Base-by-base conservation (phyloP, 768 basidiomycete genomes). In the Suillus subluteus region DNA sequence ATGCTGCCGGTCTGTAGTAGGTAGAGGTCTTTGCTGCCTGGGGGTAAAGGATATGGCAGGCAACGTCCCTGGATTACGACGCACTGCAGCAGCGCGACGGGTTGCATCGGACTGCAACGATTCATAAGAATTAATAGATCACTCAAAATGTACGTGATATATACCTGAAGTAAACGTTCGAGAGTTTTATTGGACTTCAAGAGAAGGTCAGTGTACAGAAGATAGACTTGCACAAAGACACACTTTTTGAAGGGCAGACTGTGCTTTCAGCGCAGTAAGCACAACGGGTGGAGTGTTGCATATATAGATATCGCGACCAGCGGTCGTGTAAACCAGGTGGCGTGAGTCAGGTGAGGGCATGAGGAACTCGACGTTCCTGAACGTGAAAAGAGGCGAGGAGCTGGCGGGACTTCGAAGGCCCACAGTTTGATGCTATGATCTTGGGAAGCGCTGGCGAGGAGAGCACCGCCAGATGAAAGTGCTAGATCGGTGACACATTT, bases 361-460 rank as follows among this genome's bases (percentile, higher is more conserved):
- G 21, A 58, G 21, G 2, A 4, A 13, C 2, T 13, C 4, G 6
- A 12, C 3, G 38, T 37, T n/a, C n/a, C 35, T n/a, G 21, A 58
- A n/a, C 21, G 6, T 38, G 21, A 13, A n/a, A 58, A 4, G 56
- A 38, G 21, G 56, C 56, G 35, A 58, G 21, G 35, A 58, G 56
- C n/a, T 58, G 56, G 21, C 56, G 56, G 35, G 35, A 37, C 12
- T 58, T n/a, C 56, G 3, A 58, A n/a, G n/a, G 56, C 35, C 56
- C 56, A 58, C 2, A 58, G n/a, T 12, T 38, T 58, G 35, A 58
- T 58, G 56, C 11, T 37, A n/a, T 35, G 11, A 21, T 58, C 56
- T 12, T 37, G 12, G 6, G 56, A 58, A 37, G 35, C 21, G 5
- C 56, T 58, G 13, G 56, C 35, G 56, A 58, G 21, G 35, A 58